Percentiles rank a stretch among this genome's conserved stretches.
Conservation (phyloP, 1,139 yeast genomes). For the Yamadazyma dushanensis region DNA sequence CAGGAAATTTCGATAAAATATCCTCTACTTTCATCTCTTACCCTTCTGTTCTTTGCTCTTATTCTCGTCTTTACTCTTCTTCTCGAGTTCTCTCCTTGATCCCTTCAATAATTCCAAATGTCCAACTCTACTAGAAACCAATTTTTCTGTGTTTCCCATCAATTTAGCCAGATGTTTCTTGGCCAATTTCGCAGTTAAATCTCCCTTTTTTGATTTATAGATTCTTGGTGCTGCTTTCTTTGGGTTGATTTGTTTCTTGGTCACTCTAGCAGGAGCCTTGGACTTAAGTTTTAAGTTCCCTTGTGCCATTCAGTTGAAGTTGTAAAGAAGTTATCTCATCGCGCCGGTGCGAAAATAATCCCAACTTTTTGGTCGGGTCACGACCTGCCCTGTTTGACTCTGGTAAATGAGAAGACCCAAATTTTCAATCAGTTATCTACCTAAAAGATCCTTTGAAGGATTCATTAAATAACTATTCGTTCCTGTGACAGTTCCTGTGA, state of each 20-base stretch:
- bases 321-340: slow-evolving; percentile 5
- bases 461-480: neutral
- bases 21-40: slow-evolving; percentile 13
- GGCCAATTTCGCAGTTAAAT: slow-evolving; percentile 50
- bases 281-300: slow-evolving; percentile 51
- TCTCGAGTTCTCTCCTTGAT: slow-evolving; percentile 81
- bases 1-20: slow-evolving; percentile 17
- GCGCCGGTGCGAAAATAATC: neutral
- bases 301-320: slow-evolving; percentile 48
- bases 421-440: slow-evolving; percentile 1
- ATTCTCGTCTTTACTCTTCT: slow-evolving; percentile 37
- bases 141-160: slow-evolving; percentile 74
- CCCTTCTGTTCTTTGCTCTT: slow-evolving; percentile 14
- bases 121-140: slow-evolving; percentile 90
- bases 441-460: slow-evolving; percentile 1
- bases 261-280: slow-evolving; percentile 49
- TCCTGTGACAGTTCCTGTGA: neutral
- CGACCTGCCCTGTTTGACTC: slow-evolving; percentile 8
- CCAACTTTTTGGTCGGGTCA: slow-evolving; percentile 1
- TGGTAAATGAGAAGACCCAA: slow-evolving; percentile 5
- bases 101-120: slow-evolving; percentile 91
- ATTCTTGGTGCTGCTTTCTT: slow-evolving; percentile 70
- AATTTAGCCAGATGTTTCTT: slow-evolving; percentile 69
- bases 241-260: slow-evolving; percentile 58
- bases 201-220: slow-evolving; percentile 65